These are phyloP conservation scores for Cryphonectria carpinicola DNA, from an alignment of 2,329 filamentous ascomycete species.

Conservation along the genomic window DNA sequence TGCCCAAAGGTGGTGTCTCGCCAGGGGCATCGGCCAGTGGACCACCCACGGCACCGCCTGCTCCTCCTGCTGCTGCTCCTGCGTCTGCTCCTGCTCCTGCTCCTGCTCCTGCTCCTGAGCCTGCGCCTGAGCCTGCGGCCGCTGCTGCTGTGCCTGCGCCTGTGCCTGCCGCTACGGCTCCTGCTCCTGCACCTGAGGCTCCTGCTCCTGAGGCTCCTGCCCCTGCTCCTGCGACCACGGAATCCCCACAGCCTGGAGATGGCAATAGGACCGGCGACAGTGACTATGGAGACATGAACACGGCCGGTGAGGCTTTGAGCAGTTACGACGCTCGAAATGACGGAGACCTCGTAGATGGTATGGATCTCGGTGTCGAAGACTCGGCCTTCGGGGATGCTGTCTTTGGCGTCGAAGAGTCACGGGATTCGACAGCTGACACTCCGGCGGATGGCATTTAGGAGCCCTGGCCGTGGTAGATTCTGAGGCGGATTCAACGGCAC, in stretches of 20 bases:
- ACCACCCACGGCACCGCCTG: conserved; percentile 32
- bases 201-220: too few species aligned
- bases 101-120: background rate
- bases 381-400: conserved; percentile 85
- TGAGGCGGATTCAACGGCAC: background rate
- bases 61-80: background rate
- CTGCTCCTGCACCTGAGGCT: too few species aligned
- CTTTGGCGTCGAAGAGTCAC: conserved; percentile 58
- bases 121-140: too few species aligned
- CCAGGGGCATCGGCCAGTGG: conserved; percentile 31
- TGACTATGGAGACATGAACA: conserved; percentile 70
- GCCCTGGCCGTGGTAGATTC: background rate
- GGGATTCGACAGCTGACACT: conserved; percentile 38
- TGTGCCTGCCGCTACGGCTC: too few species aligned
- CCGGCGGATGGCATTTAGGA: conserved; percentile 39
- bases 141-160: too few species aligned
- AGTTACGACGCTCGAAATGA: conserved; percentile 62
- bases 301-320: conserved; percentile 71
- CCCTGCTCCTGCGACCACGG: background rate
- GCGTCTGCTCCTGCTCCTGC: too few species aligned
- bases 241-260: conserved; percentile 42
- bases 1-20: conserved; percentile 63
- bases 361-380: conserved; percentile 71
- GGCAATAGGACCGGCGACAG: conserved; percentile 46
- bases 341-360: conserved; percentile 56